Evolutionary conservation across 2,329 filamentous ascomycete genomes (phyloP), one percentile per base, ranked within the genome.

Genomic region (Pseudogymnoascus destructans): DNA sequence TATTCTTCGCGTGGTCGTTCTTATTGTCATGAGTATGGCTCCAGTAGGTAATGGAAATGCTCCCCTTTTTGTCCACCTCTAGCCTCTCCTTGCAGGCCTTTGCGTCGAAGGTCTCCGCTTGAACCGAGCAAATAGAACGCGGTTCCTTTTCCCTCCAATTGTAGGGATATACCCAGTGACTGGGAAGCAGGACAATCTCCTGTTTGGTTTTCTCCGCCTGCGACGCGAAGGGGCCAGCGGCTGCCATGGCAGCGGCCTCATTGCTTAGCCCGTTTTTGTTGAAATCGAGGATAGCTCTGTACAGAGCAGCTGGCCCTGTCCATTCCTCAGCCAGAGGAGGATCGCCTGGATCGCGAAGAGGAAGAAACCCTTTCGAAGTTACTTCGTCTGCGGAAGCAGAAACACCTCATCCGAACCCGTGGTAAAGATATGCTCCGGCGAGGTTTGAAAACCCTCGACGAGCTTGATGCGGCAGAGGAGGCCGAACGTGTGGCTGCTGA

Each of bases 91-190:
- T n/a, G 42, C 42, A 52, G 23, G 23, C 23, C 11, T 30, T 52
- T 10, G 23, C 23, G 23, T 52, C 23, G 9, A 30, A 30, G 1
- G 23, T 52, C 9, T 30, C 5, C 23, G n/a, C n/a, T 52, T 52
- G 9, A 30, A 17, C 42, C 23, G 42, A 49, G 23, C 42, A 49
- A 1, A 27, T n/a, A 27, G 42, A 13, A 49, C 42, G 23, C n/a
- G 17, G 21, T 8, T 27, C 54, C 9, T 9, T 33, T 15, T 5
- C 32, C 0, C 2, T 57, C 66, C 67, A 68, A 57, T 62, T 64
- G 58, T 63, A 69, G 0, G 67, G 64, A 40, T 68, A 69, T 13
- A 69, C 59, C 6, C 60, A 33, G 11, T 64, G 40, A n/a, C 58
- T 59, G 5, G 65, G 63, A 9, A 69, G 57, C 8, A 68, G 33